These are phyloP conservation scores for Sclerotiophoma versabilis DNA, from an alignment of 2,329 filamentous ascomycete species.

Conservation along the genomic window DNA sequence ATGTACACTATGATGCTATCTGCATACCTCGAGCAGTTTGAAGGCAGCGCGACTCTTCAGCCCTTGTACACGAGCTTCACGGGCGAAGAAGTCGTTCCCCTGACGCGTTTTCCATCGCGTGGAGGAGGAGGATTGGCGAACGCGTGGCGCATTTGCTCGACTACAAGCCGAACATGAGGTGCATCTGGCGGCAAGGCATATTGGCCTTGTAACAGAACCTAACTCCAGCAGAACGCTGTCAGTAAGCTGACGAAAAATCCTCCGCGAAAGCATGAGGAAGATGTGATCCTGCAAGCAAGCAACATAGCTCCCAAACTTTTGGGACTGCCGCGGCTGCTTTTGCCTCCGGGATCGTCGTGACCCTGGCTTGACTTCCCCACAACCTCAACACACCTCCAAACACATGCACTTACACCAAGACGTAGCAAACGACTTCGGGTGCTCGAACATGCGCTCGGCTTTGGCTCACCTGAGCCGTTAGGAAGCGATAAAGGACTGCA, in stretches of 20 bases:
- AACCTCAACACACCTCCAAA: neutral
- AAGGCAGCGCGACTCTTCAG: slow-evolving; percentile 92
- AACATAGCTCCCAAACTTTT: slow-evolving; percentile 27
- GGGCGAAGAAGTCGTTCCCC: slow-evolving; percentile 72
- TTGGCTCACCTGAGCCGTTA: neutral
- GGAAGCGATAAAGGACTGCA: neutral
- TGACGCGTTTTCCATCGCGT: slow-evolving; percentile 86
- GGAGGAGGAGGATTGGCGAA: slow-evolving; percentile 55
- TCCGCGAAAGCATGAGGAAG: slow-evolving; percentile 47
- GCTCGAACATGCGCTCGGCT: neutral
- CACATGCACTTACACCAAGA: neutral
- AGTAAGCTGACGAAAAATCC: slow-evolving; percentile 46
- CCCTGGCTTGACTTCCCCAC: neutral
- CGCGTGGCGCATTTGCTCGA: slow-evolving; percentile 7
- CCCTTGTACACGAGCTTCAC: slow-evolving; percentile 77
- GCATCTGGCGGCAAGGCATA: slow-evolving; percentile 28
- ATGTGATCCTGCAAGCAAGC: slow-evolving; percentile 9
- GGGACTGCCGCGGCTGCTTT: slow-evolving; percentile 12
- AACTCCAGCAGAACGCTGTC: slow-evolving; percentile 42
- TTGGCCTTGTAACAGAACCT: neutral
- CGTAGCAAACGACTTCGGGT: neutral
- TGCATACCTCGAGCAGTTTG: slow-evolving; percentile 82
- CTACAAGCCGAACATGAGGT: slow-evolving; percentile 12
- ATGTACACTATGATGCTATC: neutral
- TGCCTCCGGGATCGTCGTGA: slow-evolving; percentile 1